Conservation (phyloP, 345 rosid species). For the Odontarrhena argentea region DNA sequence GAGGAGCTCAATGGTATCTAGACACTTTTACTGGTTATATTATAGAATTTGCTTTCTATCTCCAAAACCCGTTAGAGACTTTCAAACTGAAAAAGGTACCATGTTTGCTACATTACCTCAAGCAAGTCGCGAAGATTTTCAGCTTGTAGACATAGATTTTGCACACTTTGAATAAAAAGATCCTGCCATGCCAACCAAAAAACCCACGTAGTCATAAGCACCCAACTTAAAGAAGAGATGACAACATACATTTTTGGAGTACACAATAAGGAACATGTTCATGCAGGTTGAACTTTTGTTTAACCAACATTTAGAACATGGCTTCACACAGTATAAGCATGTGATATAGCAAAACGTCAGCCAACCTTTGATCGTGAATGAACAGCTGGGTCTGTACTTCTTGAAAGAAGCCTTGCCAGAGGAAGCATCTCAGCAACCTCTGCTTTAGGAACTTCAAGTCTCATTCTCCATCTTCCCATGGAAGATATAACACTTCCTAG, state of each 20-base stretch:
- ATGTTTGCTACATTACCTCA: slow-evolving; percentile 57
- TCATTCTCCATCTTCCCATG: slow-evolving; percentile 99
- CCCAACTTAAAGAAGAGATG: slow-evolving; percentile 25
- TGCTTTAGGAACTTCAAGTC: slow-evolving; percentile 98
- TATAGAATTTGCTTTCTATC: slow-evolving; percentile 19
- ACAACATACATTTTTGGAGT: slow-evolving; percentile 7
- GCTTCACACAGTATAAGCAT: slow-evolving; percentile 1
- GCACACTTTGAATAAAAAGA: slow-evolving; percentile 91
- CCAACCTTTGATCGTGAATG: slow-evolving; percentile 91
- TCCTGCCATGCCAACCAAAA: slow-evolving; percentile 61
- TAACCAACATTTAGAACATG: slow-evolving; percentile 1
- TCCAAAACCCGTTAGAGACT: slow-evolving; percentile 4
- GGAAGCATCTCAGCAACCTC: slow-evolving; percentile 99
- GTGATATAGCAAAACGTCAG: slow-evolving; percentile 24
- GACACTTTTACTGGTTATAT: neutral
- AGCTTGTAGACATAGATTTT: slow-evolving; percentile 68
- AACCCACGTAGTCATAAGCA: slow-evolving; percentile 18
- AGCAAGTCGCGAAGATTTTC: slow-evolving; percentile 82
- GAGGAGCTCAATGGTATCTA: slow-evolving; percentile 3
- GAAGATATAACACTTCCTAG: slow-evolving; percentile 95
- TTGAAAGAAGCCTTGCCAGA: slow-evolving; percentile 94
- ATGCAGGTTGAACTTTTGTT: slow-evolving; percentile 8
- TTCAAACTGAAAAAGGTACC: slow-evolving; percentile 25
- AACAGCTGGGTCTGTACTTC: slow-evolving; percentile 98
- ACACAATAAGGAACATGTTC: slow-evolving; percentile 12